phyloP scores from a whole-genome alignment of 1,139 yeast species.

The Kurtzmaniella quercitrusa region DNA sequence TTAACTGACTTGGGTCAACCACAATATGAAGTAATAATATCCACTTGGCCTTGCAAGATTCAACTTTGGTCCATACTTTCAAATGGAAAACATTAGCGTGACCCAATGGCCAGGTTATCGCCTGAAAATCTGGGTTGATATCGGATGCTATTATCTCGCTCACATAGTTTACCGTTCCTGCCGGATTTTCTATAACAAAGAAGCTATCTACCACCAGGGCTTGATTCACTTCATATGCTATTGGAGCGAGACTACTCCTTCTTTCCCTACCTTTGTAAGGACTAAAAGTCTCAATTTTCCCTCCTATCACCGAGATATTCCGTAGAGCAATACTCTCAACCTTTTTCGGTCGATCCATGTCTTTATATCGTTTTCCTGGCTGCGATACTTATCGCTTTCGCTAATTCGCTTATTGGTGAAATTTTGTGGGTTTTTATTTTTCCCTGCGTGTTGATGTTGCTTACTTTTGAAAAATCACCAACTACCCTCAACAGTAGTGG shows the following conservation, averaged over 20 bases:
- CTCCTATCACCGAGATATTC: conserved; percentile 1
- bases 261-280: background rate
- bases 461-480: no score
- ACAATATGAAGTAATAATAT: conserved; percentile 16
- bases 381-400: background rate
- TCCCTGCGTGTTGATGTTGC: background rate
- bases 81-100: conserved; percentile 12
- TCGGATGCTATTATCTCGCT: conserved; percentile 27
- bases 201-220: conserved; percentile 3
- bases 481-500: no score
- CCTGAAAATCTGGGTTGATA: conserved; percentile 29
- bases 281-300: background rate
- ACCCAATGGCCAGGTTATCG: conserved; percentile 22
- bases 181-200: background rate
- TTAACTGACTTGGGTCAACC: conserved; percentile 19
- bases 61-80: conserved; percentile 22
- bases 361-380: background rate
- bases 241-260: background rate
- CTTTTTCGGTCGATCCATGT: background rate
- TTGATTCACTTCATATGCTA: background rate
- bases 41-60: conserved; percentile 17
- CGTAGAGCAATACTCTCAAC: conserved; percentile 4
- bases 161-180: conserved; percentile 23
- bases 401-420: background rate
- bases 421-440: background rate